phyloP scores from a whole-genome alignment of 140 eudicot species.

The Senecio squalidus region DNA sequence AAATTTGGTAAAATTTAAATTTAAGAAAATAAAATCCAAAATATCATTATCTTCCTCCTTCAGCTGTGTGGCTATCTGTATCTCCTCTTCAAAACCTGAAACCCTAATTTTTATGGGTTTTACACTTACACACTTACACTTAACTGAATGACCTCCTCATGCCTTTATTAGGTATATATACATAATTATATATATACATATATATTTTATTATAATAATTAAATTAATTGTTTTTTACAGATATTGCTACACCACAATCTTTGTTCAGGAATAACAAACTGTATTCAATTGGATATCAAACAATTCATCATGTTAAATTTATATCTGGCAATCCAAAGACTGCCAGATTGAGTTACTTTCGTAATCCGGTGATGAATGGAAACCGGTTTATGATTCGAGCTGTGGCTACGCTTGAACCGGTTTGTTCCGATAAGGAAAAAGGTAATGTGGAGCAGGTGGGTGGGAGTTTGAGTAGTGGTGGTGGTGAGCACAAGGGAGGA shows the following conservation, averaged over 20 bases:
- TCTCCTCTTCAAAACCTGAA: too few species aligned
- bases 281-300: constrained; percentile 33
- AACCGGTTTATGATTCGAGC: constrained; percentile 47
- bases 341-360: constrained; percentile 29
- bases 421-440: constrained; percentile 12
- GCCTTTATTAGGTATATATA: constrained; percentile 72
- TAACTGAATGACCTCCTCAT: constrained; percentile 65
- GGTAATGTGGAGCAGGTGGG: constrained; percentile 21
- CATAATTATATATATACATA: too few species aligned
- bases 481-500: constrained; percentile 4
- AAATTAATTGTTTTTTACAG: constrained; percentile 30
- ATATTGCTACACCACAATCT: constrained; percentile 63
- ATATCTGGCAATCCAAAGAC: constrained; percentile 23
- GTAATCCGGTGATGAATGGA: constrained; percentile 12
- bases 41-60: constrained; percentile 14
- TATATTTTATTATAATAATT: not conserved
- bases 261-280: constrained; percentile 32
- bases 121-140: not conserved
- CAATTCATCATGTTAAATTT: constrained; percentile 11
- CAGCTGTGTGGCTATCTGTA: constrained; percentile 11
- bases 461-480: constrained; percentile 7
- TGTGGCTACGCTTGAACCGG: constrained; percentile 70
- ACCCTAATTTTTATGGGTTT: too few species aligned
- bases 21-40: not conserved
- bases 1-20: too few species aligned